Conservation (phyloP, 805 yeast species). For the Candida mattraensis region DNA sequence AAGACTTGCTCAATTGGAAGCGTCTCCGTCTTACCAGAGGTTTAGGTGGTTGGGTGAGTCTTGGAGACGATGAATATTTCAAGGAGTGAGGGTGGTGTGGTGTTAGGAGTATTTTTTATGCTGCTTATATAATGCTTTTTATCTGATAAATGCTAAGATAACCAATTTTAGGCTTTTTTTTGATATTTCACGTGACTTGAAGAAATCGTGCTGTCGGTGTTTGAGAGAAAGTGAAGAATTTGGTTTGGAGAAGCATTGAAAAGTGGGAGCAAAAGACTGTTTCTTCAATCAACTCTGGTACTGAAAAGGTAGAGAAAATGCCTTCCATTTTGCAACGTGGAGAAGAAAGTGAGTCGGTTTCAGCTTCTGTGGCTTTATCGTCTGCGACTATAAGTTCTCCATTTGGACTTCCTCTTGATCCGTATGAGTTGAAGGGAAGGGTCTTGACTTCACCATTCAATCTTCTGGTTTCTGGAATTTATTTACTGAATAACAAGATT, state of each 20-base stretch:
- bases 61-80: too few species aligned
- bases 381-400: slow-evolving; percentile 48
- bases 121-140: too few species aligned
- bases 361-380: slow-evolving; percentile 31
- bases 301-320: slow-evolving; percentile 11
- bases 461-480: slow-evolving; percentile 54
- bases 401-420: slow-evolving; percentile 63
- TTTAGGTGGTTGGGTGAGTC: slow-evolving; percentile 14
- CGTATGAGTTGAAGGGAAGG: slow-evolving; percentile 46
- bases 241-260: slow-evolving; percentile 1
- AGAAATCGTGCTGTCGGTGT: slow-evolving; percentile 10
- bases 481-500: slow-evolving; percentile 49
- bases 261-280: not conserved
- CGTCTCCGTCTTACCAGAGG: slow-evolving; percentile 23
- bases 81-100: too few species aligned
- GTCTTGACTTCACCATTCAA: slow-evolving; percentile 56
- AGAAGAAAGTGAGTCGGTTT: slow-evolving; percentile 22
- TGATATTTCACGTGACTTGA: slow-evolving; percentile 17
- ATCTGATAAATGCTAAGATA: not conserved
- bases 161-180: not conserved
- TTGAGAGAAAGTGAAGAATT: slow-evolving; percentile 3
- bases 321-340: slow-evolving; percentile 28
- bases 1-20: slow-evolving; percentile 27
- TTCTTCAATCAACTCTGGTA: slow-evolving; percentile 1
- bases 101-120: too few species aligned